Base-by-base conservation (phyloP, 1,139 yeast genomes). In the Kurtzmaniella quercitrusa region DNA sequence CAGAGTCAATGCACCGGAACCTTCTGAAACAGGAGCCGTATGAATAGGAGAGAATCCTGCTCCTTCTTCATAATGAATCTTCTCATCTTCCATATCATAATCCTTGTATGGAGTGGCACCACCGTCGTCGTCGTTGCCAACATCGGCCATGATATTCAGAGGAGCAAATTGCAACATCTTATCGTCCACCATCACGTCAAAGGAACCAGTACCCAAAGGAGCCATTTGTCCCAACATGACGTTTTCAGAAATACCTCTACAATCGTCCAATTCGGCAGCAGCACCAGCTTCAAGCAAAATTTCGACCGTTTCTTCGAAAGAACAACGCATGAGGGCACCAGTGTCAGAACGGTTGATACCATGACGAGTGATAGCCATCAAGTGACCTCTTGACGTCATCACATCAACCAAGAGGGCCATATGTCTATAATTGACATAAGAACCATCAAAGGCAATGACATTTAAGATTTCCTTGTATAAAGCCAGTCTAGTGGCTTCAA, bases 381-480 rank as follows among this genome's bases (percentile, higher is more conserved):
- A 77, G 62, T 93, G 96, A 60, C 99, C 99, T 65, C 96, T 86
- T 41, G 96, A 87, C 1, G 99, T 94, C 99, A 94, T 94, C 25
- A 91, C 95, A 73, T 94, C 99, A 46, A 93, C 98, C 58, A 94
- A 77, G 57, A 94, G 73, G 2, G 98, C 97, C 93, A 93, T 85
- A 60, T 94, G 99, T 70, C 99, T 86, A 69, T 94, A 94, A 66
- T 94, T 94, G 52, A 94, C 99, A 62, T 93, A 93, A 29, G 98
- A 91, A 85, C 98, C 98, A 77, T 93, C 98, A 59, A 95, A 94
- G 3, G 98, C 97, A 78, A 94, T 89, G 57, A 94, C 98, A 59
- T 93, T 93, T 69, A 88, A 81, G 58, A 94, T 89, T 71, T 94
- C 98, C 62, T 84, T 85, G 72, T 82, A 93, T 58, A 94, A 74